Evolutionary conservation across 352 stramenopile species (phyloP).

Genomic region (Nothophytophthora sp.): DNA sequence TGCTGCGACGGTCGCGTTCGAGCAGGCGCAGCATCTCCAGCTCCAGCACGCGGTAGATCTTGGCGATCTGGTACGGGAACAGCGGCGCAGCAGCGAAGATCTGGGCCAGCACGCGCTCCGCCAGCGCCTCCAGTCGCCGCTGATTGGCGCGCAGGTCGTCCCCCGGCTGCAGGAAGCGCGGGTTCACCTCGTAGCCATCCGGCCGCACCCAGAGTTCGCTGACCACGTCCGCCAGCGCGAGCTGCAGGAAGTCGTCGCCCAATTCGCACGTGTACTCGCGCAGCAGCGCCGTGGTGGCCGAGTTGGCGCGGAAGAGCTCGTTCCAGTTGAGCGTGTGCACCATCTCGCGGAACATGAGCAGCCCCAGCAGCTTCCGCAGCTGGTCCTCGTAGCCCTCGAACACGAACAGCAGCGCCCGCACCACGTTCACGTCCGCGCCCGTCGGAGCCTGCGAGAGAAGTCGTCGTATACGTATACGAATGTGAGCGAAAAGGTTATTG

Average conservation of each 20-base stretch:
- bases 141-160: slow-evolving; percentile 59
- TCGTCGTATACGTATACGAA: too few relatives aligned
- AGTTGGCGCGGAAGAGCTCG: slow-evolving; percentile 83
- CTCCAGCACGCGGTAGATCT: slow-evolving; percentile 76
- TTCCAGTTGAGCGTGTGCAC: slow-evolving; percentile 80
- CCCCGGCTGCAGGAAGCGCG: slow-evolving; percentile 33
- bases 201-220: slow-evolving; percentile 46
- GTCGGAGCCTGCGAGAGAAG: slow-evolving; percentile 24
- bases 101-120: slow-evolving; percentile 44
- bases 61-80: slow-evolving; percentile 78
- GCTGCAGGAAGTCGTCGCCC: slow-evolving; percentile 64
- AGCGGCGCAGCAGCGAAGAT: slow-evolving; percentile 50
- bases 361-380: slow-evolving; percentile 58
- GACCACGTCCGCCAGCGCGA: slow-evolving; percentile 53
- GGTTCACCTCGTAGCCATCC: slow-evolving; percentile 71
- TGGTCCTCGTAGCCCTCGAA: slow-evolving; percentile 79
- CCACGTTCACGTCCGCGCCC: slow-evolving; percentile 51
- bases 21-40: slow-evolving; percentile 71
- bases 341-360: slow-evolving; percentile 83
- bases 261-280: slow-evolving; percentile 80
- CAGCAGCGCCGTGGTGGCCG: slow-evolving; percentile 70
- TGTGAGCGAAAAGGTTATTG: too few relatives aligned
- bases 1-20: slow-evolving; percentile 56
- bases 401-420: slow-evolving; percentile 69
- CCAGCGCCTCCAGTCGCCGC: slow-evolving; percentile 48